Evolutionary conservation across 2,329 filamentous ascomycete genomes (phyloP).

Genomic region (Fusarium devonianum): DNA sequence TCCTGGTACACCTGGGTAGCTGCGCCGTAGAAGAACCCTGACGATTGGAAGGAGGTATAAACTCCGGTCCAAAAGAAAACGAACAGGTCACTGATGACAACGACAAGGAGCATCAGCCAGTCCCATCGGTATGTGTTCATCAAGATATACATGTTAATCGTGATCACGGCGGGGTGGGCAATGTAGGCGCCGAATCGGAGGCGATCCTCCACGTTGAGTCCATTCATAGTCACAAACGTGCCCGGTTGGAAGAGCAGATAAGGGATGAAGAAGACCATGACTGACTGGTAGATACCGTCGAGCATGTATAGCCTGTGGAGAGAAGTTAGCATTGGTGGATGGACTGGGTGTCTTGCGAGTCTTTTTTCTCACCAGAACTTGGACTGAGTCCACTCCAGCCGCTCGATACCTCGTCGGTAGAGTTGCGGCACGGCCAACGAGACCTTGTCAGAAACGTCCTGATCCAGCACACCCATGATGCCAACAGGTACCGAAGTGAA

Average conservation of each 20-base stretch:
- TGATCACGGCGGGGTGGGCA: constrained; percentile 81
- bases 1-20: constrained; percentile 81
- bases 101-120: constrained; percentile 89
- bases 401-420: constrained; percentile 94
- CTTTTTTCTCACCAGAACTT: constrained; percentile 85
- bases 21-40: constrained; percentile 73
- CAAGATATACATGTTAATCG: constrained; percentile 93
- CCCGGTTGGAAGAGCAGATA: constrained; percentile 79
- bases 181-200: constrained; percentile 87
- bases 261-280: constrained; percentile 91
- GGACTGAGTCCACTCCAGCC: constrained; percentile 91
- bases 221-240: constrained; percentile 73
- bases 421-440: constrained; percentile 94
- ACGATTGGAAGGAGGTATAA: constrained; percentile 66
- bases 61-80: constrained; percentile 97
- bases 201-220: constrained; percentile 79
- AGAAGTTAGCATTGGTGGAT: constrained; percentile 16
- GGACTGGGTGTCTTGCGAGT: background rate
- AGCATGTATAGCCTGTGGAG: constrained; percentile 82
- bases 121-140: constrained; percentile 99
- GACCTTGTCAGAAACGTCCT: constrained; percentile 93
- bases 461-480: constrained; percentile 94
- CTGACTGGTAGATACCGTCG: constrained; percentile 93
- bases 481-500: constrained; percentile 96
- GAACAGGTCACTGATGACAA: constrained; percentile 81